Base-by-base conservation (phyloP, 352 stramenopile species). In the Pythium folliculosum region DNA sequence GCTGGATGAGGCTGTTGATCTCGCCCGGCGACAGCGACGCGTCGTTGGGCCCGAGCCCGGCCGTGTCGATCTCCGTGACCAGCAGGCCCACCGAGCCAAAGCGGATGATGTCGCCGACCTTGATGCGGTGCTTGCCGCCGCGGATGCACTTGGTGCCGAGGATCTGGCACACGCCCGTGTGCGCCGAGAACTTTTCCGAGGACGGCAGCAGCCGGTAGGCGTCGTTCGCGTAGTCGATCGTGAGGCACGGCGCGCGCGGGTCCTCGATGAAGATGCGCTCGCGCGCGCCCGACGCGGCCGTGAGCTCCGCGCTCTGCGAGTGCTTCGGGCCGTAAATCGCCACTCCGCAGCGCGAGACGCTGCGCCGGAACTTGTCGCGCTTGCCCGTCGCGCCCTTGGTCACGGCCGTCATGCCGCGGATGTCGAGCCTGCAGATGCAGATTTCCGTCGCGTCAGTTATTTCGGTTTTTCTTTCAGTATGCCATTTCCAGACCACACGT, bases 201-300 rank as follows among this genome's bases (percentile, higher is more conserved):
- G 84, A 93, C 23, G 87, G 87, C 62, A 95, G 60, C 43, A 95
- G 69, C n/a, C 86, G 82, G 74, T 95, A 95, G 17, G 84, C 73
- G 70, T 95, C 87, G 67, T 90, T 92, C 48, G 85, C 81, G 72
- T 95, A 95, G 72, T 95, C 87, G 51, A 95, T 95, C 67, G 89
- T 92, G 2, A 95, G 76, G 60, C 84, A 94, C 30, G 82, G 85
- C 19, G 84, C 89, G 32, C 89, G 84, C 16, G 87, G 87, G 67
- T 95, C 87, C 69, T 95, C 87, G 51, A 95, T 95, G 62, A 92
- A 95, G 63, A 95, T 94, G 64, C 88, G 87, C 72, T 95, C 87
- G 6, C 84, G 78, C 2, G 63, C 70, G 3, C 74, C 75, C 0
- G 67, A 51, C 1, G 76, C 74, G 10, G 59, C 62, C 50, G 70